phyloP scores from a whole-genome alignment of 2,329 filamentous ascomycete genomes.

The Chaetomiaceae sp. region DNA sequence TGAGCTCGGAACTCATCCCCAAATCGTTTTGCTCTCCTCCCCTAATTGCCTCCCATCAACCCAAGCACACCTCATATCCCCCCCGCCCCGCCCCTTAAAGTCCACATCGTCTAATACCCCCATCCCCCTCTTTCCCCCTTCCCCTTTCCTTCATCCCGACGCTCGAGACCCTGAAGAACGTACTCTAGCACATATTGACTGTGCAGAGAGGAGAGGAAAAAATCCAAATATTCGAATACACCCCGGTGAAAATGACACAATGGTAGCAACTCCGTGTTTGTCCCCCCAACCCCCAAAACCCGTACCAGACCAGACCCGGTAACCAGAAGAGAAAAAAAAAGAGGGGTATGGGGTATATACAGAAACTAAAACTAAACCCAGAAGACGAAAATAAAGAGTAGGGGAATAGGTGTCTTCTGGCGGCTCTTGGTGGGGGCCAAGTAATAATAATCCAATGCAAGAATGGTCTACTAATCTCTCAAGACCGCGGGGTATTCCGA shows the following conservation, averaged over 20 bases:
- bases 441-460: conserved; percentile 7
- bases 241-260: neutral
- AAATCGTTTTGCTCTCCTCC: too few relatives aligned
- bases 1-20: too few relatives aligned
- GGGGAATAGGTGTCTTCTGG: neutral
- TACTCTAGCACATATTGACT: neutral
- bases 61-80: too few relatives aligned
- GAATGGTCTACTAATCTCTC: conserved; percentile 5
- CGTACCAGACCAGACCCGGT: neutral
- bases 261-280: conserved; percentile 3
- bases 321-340: neutral
- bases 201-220: neutral
- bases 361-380: neutral
- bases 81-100: too few relatives aligned
- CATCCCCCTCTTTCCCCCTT: too few relatives aligned
- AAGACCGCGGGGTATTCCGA: conserved; percentile 17
- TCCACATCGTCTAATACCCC: too few relatives aligned
- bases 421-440: neutral
- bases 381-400: neutral
- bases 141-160: too few relatives aligned
- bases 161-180: too few relatives aligned
- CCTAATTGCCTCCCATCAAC: too few relatives aligned
- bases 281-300: neutral
- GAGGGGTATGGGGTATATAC: conserved; percentile 14
- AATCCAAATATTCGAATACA: neutral